These are phyloP conservation scores for Pyrenophora tritici-repentis DNA, from an alignment of 2,329 filamentous ascomycete genomes.

Conservation along the genomic window DNA sequence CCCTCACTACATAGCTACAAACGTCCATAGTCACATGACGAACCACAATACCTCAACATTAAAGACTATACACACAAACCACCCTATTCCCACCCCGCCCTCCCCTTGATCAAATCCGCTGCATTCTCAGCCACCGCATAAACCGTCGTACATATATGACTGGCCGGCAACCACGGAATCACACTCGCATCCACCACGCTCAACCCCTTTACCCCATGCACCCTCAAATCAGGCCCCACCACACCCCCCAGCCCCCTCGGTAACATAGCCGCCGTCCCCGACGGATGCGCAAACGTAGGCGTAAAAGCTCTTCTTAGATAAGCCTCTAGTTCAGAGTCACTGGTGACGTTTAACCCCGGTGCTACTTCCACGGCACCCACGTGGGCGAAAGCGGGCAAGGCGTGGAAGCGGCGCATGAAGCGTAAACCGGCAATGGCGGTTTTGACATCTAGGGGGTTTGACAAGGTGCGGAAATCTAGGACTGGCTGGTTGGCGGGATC, in stretches of 20 bases:
- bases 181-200: slow-evolving; percentile 35
- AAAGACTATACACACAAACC: too few species aligned
- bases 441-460: slow-evolving; percentile 39
- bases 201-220: slow-evolving; percentile 26
- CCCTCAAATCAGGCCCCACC: slow-evolving; percentile 20
- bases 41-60: too few species aligned
- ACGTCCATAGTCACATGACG: too few species aligned
- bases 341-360: slow-evolving; percentile 27
- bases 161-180: slow-evolving; percentile 23
- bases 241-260: slow-evolving; percentile 22
- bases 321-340: slow-evolving; percentile 11
- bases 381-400: slow-evolving; percentile 34
- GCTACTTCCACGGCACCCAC: slow-evolving; percentile 38
- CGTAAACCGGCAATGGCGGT: slow-evolving; percentile 38
- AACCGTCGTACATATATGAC: slow-evolving; percentile 20
- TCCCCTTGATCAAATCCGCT: too few species aligned
- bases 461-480: slow-evolving; percentile 35
- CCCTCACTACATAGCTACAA: too few species aligned
- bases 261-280: slow-evolving; percentile 32
- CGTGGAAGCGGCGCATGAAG: slow-evolving; percentile 41
- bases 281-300: slow-evolving; percentile 26
- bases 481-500: slow-evolving; percentile 30
- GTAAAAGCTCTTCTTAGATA: slow-evolving; percentile 8
- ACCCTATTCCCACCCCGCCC: too few species aligned
- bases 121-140: slow-evolving; percentile 30